Base-by-base conservation (phyloP, 2,329 filamentous ascomycete genomes). In the Phialemoniopsis sp. region DNA sequence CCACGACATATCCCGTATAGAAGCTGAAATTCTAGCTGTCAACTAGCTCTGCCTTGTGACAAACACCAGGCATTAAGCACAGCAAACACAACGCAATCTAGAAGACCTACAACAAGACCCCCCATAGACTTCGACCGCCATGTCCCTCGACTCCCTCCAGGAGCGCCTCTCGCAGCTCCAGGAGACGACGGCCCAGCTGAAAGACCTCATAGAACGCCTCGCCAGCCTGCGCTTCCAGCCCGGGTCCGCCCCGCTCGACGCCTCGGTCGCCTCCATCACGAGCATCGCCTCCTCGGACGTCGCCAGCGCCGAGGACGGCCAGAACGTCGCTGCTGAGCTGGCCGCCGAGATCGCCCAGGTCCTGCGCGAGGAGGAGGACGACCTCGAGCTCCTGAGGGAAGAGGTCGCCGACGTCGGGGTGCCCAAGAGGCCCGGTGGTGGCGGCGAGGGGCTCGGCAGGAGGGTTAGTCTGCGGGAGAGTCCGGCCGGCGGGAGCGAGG, bases 281-380 rank as follows among this genome's bases (percentile, higher is more conserved):
- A n/a, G n/a, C n/a, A n/a, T n/a, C n/a, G n/a, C n/a, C n/a, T n/a
- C 21, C 21, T 26, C 21, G 10, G 68, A 69, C 46, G 66, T 71
- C 29, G 76, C 28, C 30, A 7, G 6, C 15, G 48, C 61, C 8
- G 64, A 66, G 37, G 67, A 71, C 15, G 74, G 76, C 36, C 67
- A 67, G 43, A 72, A 73, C 45, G 69, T 73, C 29, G 79, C 84
- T 40, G 60, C 82, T 15, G 89, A 95, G 63, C 76, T 96, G 28
- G 79, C 80, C 47, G 72, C 78, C 16, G 89, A 96, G 59, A 95
- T 96, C 46, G 82, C 85, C 49, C 81, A 87, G 53, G 76, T 77
- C 14, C 64, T 96, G 44, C 84, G 87, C 50, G 82, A 87, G 41
- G 78, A 86, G 36, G 83, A 94, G 52, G 88, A 94, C 46, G 88